Evolutionary conservation across 129 eudicot genomes (phyloP), one percentile per base, ranked within the genome.

Genomic region (Flaveria robusta): DNA sequence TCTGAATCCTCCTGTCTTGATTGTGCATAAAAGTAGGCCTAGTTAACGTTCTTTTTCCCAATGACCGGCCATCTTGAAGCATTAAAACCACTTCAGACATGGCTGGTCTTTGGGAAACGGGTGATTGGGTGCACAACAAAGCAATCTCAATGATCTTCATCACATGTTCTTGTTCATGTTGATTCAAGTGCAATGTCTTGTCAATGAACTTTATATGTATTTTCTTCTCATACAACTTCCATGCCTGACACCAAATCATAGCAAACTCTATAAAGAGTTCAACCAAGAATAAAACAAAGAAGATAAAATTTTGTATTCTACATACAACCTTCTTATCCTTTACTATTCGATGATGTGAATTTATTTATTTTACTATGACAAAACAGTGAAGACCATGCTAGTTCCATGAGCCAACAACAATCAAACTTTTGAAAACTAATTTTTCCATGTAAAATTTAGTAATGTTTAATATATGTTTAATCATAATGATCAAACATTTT

Each of bases 111-210:
- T 66, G 55, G 19, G 91, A 75, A 45, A 79, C 84, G 0, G 88
- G 88, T 24, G 96, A 81, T 27, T 91, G 91, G n/a, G 90, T 91
- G 80, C 97, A 91, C 59, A 83, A 24, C 76, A 91, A 70, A n/a
- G 85, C 97, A 41, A 91, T 88, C 70, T 91, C 93, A 8, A 88
- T 84, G 64, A 86, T 72, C 80, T 83, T 86, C 75, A 76, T 86
- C 83, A 79, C 84, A 23, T 86, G 84, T 74, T 84, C 88, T 39
- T 54, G 82, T n/a, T 71, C 80, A 18, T 80, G 66, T 9, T 76
- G 85, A 71, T 64, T 81, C 60, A 76, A 41, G 19, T 88, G 81
- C 50, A 90, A 24, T 13, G 85, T 76, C 70, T 80, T 85, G 39
- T 90, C 91, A 7, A 85, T 80, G 80, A 88, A 70, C 18, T 72